Evolutionary conservation across 2,329 filamentous ascomycete genomes (phyloP).

Genomic region (Neonectria ditissima): DNA sequence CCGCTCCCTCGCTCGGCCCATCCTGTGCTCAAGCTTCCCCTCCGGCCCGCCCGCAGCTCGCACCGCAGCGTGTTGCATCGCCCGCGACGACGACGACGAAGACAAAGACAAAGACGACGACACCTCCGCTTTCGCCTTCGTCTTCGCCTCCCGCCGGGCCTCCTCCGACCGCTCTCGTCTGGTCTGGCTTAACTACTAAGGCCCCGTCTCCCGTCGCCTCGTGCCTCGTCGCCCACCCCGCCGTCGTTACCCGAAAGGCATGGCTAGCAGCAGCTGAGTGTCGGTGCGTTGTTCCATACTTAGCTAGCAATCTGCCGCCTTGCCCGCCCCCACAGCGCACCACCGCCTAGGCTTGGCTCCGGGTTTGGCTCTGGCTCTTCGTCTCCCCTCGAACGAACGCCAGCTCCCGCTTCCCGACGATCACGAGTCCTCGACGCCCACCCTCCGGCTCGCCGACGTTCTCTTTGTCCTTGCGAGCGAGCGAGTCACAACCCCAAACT

Average conservation of each 20-base stretch:
- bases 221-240: conserved; percentile 5
- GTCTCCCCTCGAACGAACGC: conserved; percentile 39
- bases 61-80: conserved; percentile 10
- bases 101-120: too few species aligned
- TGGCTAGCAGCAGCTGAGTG: conserved; percentile 30
- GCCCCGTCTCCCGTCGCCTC: conserved; percentile 10
- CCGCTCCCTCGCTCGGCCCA: conserved; percentile 15
- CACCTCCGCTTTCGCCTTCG: too few species aligned
- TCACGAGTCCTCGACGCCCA: conserved; percentile 27
- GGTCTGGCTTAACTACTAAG: too few species aligned
- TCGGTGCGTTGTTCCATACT: conserved; percentile 17
- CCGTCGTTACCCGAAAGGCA: conserved; percentile 29
- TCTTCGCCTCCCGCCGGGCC: neutral
- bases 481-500: neutral
- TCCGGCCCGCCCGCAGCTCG: conserved; percentile 4
- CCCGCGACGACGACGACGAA: conserved; percentile 3
- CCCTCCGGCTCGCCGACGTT: neutral
- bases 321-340: conserved; percentile 33
- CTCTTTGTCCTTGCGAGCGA: conserved; percentile 1
- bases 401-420: conserved; percentile 28
- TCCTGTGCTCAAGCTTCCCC: conserved; percentile 2
- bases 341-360: conserved; percentile 37
- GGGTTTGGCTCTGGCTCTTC: conserved; percentile 11
- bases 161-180: neutral
- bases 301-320: conserved; percentile 35